Evolutionary conservation across 148 eudicot species (phyloP).

Genomic region (Nepenthes gracilis): DNA sequence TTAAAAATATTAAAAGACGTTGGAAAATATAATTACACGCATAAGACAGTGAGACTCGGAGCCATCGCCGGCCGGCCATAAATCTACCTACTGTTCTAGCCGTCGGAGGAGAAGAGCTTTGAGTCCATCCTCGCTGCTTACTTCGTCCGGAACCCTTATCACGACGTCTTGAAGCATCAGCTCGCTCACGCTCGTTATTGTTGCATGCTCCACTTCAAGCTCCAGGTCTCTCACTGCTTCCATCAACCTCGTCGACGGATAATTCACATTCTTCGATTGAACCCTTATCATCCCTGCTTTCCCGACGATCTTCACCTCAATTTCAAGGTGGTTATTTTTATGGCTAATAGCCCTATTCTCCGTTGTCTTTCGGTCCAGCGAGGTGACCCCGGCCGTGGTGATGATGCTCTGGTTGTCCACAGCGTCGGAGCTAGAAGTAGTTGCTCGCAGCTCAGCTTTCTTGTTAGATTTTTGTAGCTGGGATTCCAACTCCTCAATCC

Average conservation of each 20-base stretch:
- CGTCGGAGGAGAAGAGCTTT: slow-evolving; percentile 4
- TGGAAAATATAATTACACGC: too few species aligned
- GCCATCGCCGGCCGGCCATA: too few species aligned
- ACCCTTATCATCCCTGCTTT: slow-evolving; percentile 61
- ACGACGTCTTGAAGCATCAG: slow-evolving; percentile 79
- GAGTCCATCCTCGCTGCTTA: slow-evolving; percentile 20
- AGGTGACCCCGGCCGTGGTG: not conserved
- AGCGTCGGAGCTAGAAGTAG: not conserved
- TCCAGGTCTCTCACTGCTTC: slow-evolving; percentile 46
- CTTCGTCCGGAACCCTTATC: slow-evolving; percentile 21
- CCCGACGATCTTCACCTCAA: slow-evolving; percentile 57
- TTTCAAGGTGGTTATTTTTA: slow-evolving; percentile 2
- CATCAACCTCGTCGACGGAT: slow-evolving; percentile 65
- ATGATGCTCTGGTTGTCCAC: slow-evolving; percentile 29
- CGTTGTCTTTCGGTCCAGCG: slow-evolving; percentile 8
- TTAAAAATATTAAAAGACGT: too few species aligned
- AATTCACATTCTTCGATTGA: slow-evolving; percentile 37
- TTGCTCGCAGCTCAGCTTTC: not conserved
- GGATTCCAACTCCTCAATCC: slow-evolving; percentile 29
- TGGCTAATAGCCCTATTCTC: not conserved
- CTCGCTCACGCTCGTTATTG: slow-evolving; percentile 46
- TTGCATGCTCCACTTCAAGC: slow-evolving; percentile 58
- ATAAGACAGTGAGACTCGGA: too few species aligned
- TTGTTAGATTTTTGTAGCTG: slow-evolving; percentile 8
- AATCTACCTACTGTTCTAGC: not conserved